Evolutionary conservation across 169 alveolate species (phyloP).

Genomic region (Plasmodium berghei): DNA sequence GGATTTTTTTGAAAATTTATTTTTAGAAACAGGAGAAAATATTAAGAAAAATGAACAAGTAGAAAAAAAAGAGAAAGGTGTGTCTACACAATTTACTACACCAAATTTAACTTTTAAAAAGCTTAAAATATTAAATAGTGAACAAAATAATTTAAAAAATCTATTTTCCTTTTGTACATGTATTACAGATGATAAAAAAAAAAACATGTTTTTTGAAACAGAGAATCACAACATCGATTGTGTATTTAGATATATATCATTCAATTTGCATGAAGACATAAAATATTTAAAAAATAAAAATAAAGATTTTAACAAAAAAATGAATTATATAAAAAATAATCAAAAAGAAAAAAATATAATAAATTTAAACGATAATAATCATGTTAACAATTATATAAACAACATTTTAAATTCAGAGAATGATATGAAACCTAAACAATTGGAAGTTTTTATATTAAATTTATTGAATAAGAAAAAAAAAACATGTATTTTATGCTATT

Average conservation of each 20-base stretch:
- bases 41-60: too few relatives aligned
- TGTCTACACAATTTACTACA: too few relatives aligned
- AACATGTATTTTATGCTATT: constrained; percentile 68
- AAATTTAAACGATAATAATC: background rate
- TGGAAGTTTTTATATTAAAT: constrained; percentile 55
- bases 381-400: constrained; percentile 1
- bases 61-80: too few relatives aligned
- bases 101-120: too few relatives aligned
- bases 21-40: background rate
- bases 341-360: constrained; percentile 14
- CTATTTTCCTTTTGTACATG: constrained; percentile 48
- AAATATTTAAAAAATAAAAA: constrained; percentile 28
- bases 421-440: constrained; percentile 9
- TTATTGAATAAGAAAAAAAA: constrained; percentile 36
- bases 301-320: constrained; percentile 18
- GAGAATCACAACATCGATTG: constrained; percentile 43
- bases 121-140: background rate
- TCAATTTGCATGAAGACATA: constrained; percentile 47
- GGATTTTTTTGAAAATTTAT: constrained; percentile 37
- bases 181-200: constrained; percentile 7
- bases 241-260: constrained; percentile 52
- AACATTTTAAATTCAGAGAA: constrained; percentile 7
- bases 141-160: background rate
- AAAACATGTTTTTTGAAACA: constrained; percentile 33
- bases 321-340: constrained; percentile 23